phyloP scores from a whole-genome alignment of 768 basidiomycete species.

The Ramaria sp. region DNA sequence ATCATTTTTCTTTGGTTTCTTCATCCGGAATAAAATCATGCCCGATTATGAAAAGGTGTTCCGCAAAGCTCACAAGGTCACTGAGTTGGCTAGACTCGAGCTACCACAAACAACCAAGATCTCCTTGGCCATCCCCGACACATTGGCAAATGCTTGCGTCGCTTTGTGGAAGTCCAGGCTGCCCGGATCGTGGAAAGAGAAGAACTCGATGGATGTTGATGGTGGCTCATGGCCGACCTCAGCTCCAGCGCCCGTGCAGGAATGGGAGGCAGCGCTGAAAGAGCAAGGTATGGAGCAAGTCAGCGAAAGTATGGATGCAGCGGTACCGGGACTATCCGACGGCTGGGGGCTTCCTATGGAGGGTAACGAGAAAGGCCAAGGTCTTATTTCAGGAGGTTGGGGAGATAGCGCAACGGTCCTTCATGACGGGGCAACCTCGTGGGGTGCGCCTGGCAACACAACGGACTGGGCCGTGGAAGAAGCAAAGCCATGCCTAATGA shows the following conservation, averaged over 20 bases:
- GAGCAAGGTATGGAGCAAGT: slow-evolving; percentile 6
- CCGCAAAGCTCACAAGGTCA: slow-evolving; percentile 34
- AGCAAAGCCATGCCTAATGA: slow-evolving; percentile 20
- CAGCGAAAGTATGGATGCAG: slow-evolving; percentile 9
- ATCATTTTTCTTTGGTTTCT: slow-evolving; percentile 48
- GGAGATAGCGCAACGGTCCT: slow-evolving; percentile 6
- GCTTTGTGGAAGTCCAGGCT: slow-evolving; percentile 30
- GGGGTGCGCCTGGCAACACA: slow-evolving; percentile 4
- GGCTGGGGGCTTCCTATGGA: slow-evolving; percentile 4
- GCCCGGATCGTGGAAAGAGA: background rate
- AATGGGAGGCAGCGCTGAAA: slow-evolving; percentile 11
- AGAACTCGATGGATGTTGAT: slow-evolving; percentile 14
- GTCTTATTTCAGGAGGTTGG: background rate
- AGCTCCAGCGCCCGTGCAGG: slow-evolving; percentile 11
- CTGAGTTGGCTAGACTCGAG: slow-evolving; percentile 34
- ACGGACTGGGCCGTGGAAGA: slow-evolving; percentile 7
- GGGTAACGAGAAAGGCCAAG: slow-evolving; percentile 11
- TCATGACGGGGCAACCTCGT: background rate
- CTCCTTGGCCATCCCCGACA: slow-evolving; percentile 36
- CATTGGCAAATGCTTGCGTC: slow-evolving; percentile 38
- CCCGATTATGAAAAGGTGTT: slow-evolving; percentile 42
- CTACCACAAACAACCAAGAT: slow-evolving; percentile 39
- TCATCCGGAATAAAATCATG: slow-evolving; percentile 46
- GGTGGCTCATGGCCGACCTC: slow-evolving; percentile 6
- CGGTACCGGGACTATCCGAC: slow-evolving; percentile 16